A percentile compares a stretch with the other conserved stretches of the same genome.
phyloP scores from a whole-genome alignment of 1,284 basidiomycete genomes.

The Heliocybe sulcata region DNA sequence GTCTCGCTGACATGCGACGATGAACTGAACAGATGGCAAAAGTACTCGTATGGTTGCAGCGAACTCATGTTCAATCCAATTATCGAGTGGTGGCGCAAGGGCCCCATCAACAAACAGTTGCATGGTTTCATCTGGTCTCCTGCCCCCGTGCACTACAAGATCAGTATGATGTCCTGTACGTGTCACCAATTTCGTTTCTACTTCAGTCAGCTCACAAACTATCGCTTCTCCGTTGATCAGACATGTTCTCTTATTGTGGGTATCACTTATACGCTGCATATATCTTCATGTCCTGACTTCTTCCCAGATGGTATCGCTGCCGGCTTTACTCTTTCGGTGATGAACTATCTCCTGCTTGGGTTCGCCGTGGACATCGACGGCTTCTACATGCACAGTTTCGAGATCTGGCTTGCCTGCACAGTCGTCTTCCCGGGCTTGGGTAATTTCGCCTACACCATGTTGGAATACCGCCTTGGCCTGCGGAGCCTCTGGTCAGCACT shows the following conservation, averaged over 20 bases:
- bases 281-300: neutral
- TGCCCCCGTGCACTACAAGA: slow-evolving; percentile 79
- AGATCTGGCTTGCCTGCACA: slow-evolving; percentile 72
- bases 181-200: slow-evolving; percentile 14
- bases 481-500: slow-evolving; percentile 45
- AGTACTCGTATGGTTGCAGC: slow-evolving; percentile 76
- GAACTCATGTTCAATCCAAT: slow-evolving; percentile 78
- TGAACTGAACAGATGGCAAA: slow-evolving; percentile 82
- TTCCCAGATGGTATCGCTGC: slow-evolving; percentile 65
- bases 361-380: slow-evolving; percentile 59
- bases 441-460: slow-evolving; percentile 62
- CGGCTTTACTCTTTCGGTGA: slow-evolving; percentile 51
- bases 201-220: neutral
- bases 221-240: slow-evolving; percentile 26
- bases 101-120: slow-evolving; percentile 75
- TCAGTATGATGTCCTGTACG: slow-evolving; percentile 70
- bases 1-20: slow-evolving; percentile 81
- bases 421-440: slow-evolving; percentile 72
- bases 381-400: slow-evolving; percentile 66
- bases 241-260: slow-evolving; percentile 83
- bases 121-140: slow-evolving; percentile 71
- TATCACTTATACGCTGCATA: slow-evolving; percentile 10
- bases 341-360: slow-evolving; percentile 72
- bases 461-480: slow-evolving; percentile 72
- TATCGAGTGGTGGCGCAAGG: slow-evolving; percentile 61